Evolutionary conservation across 345 rosid genomes (phyloP), one percentile per base, ranked within the genome.

Genomic region (Dipteronia dyeriana): DNA sequence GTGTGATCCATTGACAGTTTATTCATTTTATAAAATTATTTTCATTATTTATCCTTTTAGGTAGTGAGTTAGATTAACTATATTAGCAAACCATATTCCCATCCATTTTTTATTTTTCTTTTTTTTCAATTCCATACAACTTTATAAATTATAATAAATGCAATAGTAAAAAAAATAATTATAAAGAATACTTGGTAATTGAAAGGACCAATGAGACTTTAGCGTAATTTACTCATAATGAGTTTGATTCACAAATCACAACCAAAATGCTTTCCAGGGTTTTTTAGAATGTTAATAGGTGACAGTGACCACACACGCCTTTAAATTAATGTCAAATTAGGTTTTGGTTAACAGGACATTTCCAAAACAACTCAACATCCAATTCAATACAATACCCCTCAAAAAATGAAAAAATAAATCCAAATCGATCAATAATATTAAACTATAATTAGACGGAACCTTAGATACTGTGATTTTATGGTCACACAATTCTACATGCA

Each of bases 1-100:
- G 78, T 73, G 38, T 38, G 39, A 5, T 17, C 4, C 51, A n/a
- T 65, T 49, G 53, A 75, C 71, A 79, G 49, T 26, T 54, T 70
- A 53, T 0, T 14, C 17, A 53, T 53, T 53, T 53, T 53, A 4
- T 53, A 14, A 53, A n/a, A n/a, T 59, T 29, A 16, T 31, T 34
- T 59, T 34, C 20, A 43, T 61, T n/a, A 11, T 20, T 8, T 56
- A 0, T 20, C 9, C 20, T 62, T 29, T 61, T 39, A 19, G 39
- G 19, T 20, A 20, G 9, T 17, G 25, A 0, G 9, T 41, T 60
- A 41, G 53, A 61, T 41, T 38, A 61, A 56, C 47, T 57, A 29
- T n/a, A 71, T 13, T 59, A 10, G 4, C 63, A 59, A 20, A 20
- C 12, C 62, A 41, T 45, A 1, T 45, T 45, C 49, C 49, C 49